Evolutionary conservation across 257 asterid species (phyloP).

Genomic region (Penstemon eatonii): DNA sequence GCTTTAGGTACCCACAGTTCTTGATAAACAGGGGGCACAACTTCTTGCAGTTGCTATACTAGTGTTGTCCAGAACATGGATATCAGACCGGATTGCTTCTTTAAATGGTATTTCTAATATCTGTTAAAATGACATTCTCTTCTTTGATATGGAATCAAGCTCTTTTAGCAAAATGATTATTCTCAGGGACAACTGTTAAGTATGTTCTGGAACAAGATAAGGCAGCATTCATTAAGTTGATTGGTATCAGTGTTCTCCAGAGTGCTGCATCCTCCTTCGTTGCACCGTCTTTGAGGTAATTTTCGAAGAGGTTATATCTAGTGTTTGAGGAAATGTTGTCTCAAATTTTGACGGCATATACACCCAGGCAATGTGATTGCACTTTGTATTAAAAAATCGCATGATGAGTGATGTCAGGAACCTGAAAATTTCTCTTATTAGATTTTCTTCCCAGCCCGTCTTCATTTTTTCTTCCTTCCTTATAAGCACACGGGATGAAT

Average conservation of each 20-base stretch:
- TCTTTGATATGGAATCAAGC: constrained; percentile 23
- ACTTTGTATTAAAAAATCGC: neutral
- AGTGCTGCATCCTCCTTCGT: constrained; percentile 98
- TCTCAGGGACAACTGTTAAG: constrained; percentile 91
- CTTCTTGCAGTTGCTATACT: constrained; percentile 90
- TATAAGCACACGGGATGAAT: neutral
- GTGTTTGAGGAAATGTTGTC: constrained; percentile 4
- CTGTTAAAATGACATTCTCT: constrained; percentile 25
- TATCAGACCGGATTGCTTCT: constrained; percentile 98
- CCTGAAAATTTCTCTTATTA: neutral
- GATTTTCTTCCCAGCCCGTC: neutral
- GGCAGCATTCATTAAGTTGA: constrained; percentile 77
- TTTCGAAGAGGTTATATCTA: neutral
- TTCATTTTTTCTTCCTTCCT: neutral
- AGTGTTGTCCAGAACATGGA: constrained; percentile 92
- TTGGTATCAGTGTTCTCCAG: constrained; percentile 93
- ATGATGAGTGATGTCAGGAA: neutral
- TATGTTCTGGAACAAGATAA: constrained; percentile 93
- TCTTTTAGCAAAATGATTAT: constrained; percentile 30
- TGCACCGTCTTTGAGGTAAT: constrained; percentile 95
- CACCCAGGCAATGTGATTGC: neutral
- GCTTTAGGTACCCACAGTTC: constrained; percentile 82
- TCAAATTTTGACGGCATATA: neutral
- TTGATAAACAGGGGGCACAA: constrained; percentile 97
- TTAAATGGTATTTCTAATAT: constrained; percentile 63